Percentiles rank a stretch among this genome's conserved stretches.
Conservation (phyloP, 768 basidiomycete genomes). For the Scleroderma citrinum region DNA sequence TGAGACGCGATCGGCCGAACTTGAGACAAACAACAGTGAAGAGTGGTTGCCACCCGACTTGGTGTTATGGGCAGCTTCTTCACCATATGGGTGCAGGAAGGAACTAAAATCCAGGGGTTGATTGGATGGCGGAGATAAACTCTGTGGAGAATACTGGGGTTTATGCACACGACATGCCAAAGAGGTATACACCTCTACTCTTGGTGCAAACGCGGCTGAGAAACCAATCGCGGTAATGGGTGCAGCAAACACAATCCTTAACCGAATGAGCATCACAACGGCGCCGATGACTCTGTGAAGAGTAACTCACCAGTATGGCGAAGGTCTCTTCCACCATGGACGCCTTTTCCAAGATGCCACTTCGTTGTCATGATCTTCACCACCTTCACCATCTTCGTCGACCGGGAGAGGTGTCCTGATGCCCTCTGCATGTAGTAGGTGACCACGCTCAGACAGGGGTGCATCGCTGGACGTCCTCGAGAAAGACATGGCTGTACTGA, state of each 20-base stretch:
- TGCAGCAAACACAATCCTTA: constrained; percentile 52
- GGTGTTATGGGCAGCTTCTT: neutral
- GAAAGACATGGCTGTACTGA: too few relatives aligned
- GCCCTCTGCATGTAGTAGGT: neutral
- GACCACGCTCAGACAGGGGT: neutral
- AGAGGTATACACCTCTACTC: constrained; percentile 67
- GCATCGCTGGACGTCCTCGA: neutral
- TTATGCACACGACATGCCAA: constrained; percentile 63
- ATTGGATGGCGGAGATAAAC: too few relatives aligned
- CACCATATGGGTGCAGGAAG: neutral
- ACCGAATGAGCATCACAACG: neutral
- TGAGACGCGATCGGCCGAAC: neutral
- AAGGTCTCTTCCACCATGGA: constrained; percentile 76
- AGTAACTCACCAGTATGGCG: constrained; percentile 58
- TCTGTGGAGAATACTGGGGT: constrained; percentile 40
- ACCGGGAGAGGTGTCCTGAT: neutral
- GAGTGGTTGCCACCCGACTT: neutral
- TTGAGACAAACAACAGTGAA: constrained; percentile 2
- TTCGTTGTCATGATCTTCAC: constrained; percentile 22
- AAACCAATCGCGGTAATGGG: constrained; percentile 52
- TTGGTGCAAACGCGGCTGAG: constrained; percentile 59
- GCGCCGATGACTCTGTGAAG: neutral
- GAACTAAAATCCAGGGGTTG: neutral
- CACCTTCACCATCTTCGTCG: constrained; percentile 14
- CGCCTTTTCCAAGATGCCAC: constrained; percentile 24